Percentiles rank a stretch among this genome's conserved stretches.
phyloP scores from a whole-genome alignment of 2,329 filamentous ascomycete genomes.

The Diplodia sapinea region DNA sequence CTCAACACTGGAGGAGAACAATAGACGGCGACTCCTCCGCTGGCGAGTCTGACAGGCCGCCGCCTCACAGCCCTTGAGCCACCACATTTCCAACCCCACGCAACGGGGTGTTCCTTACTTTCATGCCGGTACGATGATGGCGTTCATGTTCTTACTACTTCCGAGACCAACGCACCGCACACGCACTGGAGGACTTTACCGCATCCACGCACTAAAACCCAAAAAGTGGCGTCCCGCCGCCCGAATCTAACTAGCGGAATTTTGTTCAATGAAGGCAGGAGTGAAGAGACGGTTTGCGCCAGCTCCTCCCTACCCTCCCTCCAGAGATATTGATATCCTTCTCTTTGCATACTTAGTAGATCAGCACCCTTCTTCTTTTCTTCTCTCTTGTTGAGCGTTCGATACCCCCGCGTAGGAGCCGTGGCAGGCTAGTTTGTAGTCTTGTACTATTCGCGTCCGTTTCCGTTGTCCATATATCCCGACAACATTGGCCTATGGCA shows the following conservation, averaged over 20 bases:
- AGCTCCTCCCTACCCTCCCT: not conserved
- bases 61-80: constrained; percentile 20
- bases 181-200: not conserved
- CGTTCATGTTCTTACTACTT: constrained; percentile 27
- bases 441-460: not conserved
- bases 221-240: not conserved
- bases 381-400: constrained; percentile 23
- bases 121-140: constrained; percentile 30
- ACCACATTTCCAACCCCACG: not conserved
- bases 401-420: constrained; percentile 23
- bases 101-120: constrained; percentile 4
- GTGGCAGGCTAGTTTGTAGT: constrained; percentile 10
- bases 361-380: constrained; percentile 9
- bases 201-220: constrained; percentile 2
- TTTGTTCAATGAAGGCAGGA: not conserved
- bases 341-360: not conserved
- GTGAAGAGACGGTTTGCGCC: not conserved
- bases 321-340: constrained; percentile 15
- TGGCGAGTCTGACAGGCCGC: constrained; percentile 14
- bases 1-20: constrained; percentile 95
- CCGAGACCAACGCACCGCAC: not conserved
- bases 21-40: constrained; percentile 75
- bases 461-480: not conserved
- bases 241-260: not conserved
- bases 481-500: constrained; percentile 1